phyloP scores from a whole-genome alignment of 2,329 filamentous ascomycete genomes.

The Botrytis fabae region DNA sequence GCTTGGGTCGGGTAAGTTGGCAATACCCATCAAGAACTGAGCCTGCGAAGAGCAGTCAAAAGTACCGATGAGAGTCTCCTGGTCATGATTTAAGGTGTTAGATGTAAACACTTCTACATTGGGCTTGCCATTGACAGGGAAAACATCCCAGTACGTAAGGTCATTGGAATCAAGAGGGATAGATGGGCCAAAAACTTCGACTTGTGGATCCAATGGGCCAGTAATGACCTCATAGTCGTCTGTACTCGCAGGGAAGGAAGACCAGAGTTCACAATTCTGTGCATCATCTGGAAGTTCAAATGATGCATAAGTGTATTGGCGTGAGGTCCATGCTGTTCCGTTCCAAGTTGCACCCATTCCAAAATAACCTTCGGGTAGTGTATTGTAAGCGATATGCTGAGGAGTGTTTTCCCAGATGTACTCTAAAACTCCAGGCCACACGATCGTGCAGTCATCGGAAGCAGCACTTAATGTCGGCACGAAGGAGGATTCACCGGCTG shows the following conservation, averaged over 20 bases:
- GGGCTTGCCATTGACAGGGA: background rate
- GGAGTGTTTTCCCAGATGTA: background rate
- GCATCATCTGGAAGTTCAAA: constrained; percentile 1
- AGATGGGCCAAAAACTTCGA: background rate
- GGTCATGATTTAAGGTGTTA: background rate
- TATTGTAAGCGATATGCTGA: constrained; percentile 4
- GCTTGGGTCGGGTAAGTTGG: background rate
- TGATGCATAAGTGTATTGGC: constrained; percentile 7
- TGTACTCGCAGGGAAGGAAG: background rate
- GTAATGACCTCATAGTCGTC: background rate
- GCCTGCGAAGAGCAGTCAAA: background rate
- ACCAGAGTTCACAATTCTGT: constrained; percentile 1
- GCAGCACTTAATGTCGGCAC: background rate
- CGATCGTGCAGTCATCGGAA: background rate
- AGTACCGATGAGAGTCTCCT: background rate
- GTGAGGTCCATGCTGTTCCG: background rate
- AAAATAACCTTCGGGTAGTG: background rate
- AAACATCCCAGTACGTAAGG: constrained; percentile 10
- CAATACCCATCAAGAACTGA: background rate
- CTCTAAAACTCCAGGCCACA: constrained; percentile 3
- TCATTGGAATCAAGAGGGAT: background rate
- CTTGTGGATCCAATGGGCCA: background rate
- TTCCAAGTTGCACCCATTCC: constrained; percentile 16
- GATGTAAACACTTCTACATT: background rate
- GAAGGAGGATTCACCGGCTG: background rate